Evolutionary conservation across 306 rosid genomes (phyloP), one percentile per base, ranked within the genome.

Genomic region (Urtica urens): DNA sequence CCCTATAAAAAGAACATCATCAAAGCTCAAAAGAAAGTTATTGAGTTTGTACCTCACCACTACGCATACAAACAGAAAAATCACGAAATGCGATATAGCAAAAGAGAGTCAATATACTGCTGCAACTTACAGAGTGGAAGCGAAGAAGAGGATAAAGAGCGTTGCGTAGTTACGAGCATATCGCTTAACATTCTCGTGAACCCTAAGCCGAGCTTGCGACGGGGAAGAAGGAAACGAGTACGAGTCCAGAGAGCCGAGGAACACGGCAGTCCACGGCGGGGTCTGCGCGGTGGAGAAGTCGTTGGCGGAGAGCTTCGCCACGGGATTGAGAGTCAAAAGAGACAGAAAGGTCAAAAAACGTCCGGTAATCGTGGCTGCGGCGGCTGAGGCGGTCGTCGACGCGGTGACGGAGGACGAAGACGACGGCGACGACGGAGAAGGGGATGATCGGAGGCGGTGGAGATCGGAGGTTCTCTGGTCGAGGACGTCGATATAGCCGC

Each of bases 151-250:
- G 55, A 81, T 67, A 60, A 90, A 72, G 38, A 90, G 76, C 47
- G 77, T 71, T 0, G 90, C 93, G 49, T 90, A 90, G 51, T 84
- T 90, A 42, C 95, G 85, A 50, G 87, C 87, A 45, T 81, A 90
- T 46, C 97, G 90, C 64, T 84, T 90, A 49, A 82, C 73, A 58
- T 90, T 90, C 68, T 90, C 97, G 7, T 79, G 95, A 15, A 79
- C 87, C 54, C 97, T 72, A 28, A 90, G 38, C 3, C 86, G 81
- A 26, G 94, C 92, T 55, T 84, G 97, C 20, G 90, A 72, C 8
- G 86, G 33, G 0, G 90, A 74, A 9, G 93, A 69, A 48, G 97
- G 97, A 58, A 90, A 79, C 1, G 93, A 84, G 58, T 90, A 90
- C 2, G 95, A 81, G 3, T 64, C 63, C 1, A 11, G 67, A 17